Conservation (phyloP, 2,329 filamentous ascomycete species). For the Rachicladosporium sp. region DNA sequence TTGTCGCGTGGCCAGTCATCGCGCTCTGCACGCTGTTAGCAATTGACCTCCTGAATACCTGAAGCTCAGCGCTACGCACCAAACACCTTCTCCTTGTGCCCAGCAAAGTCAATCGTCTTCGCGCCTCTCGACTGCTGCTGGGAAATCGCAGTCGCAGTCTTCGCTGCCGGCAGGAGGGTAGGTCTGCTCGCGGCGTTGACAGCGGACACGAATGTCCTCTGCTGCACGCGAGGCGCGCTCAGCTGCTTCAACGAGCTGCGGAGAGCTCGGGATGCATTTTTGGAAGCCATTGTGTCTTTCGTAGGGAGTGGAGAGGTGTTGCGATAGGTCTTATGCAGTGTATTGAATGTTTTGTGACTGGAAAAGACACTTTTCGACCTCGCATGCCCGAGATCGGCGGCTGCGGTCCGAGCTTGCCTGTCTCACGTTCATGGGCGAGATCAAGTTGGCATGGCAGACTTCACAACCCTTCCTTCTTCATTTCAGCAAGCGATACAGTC, state of each 20-base stretch:
- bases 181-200: constrained; percentile 38
- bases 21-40: constrained; percentile 55
- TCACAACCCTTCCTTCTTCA: too few species aligned
- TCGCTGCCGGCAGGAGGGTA: constrained; percentile 32
- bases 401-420: too few species aligned
- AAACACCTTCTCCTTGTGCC: constrained; percentile 86
- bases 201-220: constrained; percentile 47
- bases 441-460: too few species aligned
- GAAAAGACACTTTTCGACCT: too few species aligned
- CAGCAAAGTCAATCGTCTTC: constrained; percentile 99
- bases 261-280: constrained; percentile 54
- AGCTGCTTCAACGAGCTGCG: constrained; percentile 46
- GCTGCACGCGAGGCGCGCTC: constrained; percentile 36
- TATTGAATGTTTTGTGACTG: too few species aligned
- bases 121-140: constrained; percentile 57
- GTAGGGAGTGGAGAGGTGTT: constrained; percentile 3
- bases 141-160: constrained; percentile 36
- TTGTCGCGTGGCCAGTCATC: constrained; percentile 98
- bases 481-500: too few species aligned
- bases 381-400: too few species aligned
- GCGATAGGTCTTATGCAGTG: too few species aligned
- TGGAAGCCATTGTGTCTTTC: constrained; percentile 54
- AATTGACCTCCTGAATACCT: constrained; percentile 4
- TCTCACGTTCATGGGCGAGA: too few species aligned
- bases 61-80: constrained; percentile 41